Conservation (phyloP, 1,284 basidiomycete species). For the Pholiota adiposa region DNA sequence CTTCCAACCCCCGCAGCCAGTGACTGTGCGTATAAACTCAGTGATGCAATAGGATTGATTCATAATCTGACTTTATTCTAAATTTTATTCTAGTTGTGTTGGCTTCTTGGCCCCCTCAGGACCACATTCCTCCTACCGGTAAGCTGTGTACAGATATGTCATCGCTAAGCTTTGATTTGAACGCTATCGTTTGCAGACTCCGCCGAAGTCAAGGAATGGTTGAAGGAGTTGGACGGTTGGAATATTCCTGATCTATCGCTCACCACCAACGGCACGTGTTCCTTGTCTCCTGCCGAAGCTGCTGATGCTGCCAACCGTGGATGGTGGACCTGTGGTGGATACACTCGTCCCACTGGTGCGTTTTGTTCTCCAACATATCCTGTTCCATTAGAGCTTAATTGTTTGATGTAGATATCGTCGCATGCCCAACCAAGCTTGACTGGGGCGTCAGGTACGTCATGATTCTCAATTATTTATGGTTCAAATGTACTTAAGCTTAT, state of each 20-base stretch:
- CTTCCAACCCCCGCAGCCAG: conserved; percentile 50
- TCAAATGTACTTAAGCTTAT: conserved; percentile 10
- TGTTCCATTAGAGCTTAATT: neutral
- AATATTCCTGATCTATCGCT: conserved; percentile 68
- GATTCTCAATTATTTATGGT: neutral
- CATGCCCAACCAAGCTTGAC: conserved; percentile 79
- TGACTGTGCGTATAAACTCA: conserved; percentile 4
- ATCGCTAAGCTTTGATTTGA: neutral
- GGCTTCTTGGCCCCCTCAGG: conserved; percentile 69
- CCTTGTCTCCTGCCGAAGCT: conserved; percentile 59
- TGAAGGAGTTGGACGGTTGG: conserved; percentile 75
- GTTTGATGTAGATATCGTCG: conserved; percentile 46
- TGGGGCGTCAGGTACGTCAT: conserved; percentile 72
- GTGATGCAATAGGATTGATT: neutral
- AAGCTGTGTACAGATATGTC: conserved; percentile 21
- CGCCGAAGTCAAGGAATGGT: conserved; percentile 72
- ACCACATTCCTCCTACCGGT: conserved; percentile 71
- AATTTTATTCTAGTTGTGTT: conserved; percentile 51
- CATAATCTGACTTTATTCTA: conserved; percentile 5
- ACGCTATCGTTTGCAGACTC: conserved; percentile 22
- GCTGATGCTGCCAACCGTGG: conserved; percentile 63
- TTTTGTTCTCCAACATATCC: neutral
- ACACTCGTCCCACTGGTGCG: conserved; percentile 59
- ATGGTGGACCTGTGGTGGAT: conserved; percentile 91
- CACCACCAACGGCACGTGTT: conserved; percentile 70